These are phyloP conservation scores for Secale cereale DNA, from an alignment of 176 grass and related monocot genomes.

Conservation along the genomic window DNA sequence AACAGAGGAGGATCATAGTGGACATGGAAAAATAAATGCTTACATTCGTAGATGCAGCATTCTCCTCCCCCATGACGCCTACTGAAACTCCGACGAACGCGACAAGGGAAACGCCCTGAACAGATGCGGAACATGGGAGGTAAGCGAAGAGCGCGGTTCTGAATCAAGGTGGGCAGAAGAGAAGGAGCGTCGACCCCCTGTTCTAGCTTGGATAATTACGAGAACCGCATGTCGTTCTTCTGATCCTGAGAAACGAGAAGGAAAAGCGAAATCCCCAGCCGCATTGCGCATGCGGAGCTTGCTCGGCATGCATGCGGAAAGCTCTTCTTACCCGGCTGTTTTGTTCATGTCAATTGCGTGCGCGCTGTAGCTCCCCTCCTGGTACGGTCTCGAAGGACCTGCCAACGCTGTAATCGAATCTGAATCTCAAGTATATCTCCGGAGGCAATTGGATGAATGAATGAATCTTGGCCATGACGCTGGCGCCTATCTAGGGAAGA, in stretches of 20 bases:
- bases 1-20: neutral
- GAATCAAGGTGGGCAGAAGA: neutral
- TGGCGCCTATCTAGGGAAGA: neutral
- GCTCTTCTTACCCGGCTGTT: conserved; percentile 5
- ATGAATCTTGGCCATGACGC: neutral
- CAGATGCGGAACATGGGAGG: neutral
- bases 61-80: conserved; percentile 24
- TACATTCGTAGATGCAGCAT: neutral
- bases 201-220: neutral
- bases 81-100: neutral
- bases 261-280: neutral
- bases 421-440: neutral
- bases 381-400: neutral
- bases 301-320: conserved; percentile 4
- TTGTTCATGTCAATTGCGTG: conserved; percentile 7
- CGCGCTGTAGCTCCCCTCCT: neutral
- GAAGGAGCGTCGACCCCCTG: neutral
- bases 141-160: neutral
- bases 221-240: neutral
- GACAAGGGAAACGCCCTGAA: neutral
- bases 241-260: neutral
- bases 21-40: neutral
- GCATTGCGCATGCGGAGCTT: neutral
- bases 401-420: neutral
- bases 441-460: no score